Conservation (phyloP, 2,329 filamentous ascomycete genomes). For the Bipolaris bicolor region DNA sequence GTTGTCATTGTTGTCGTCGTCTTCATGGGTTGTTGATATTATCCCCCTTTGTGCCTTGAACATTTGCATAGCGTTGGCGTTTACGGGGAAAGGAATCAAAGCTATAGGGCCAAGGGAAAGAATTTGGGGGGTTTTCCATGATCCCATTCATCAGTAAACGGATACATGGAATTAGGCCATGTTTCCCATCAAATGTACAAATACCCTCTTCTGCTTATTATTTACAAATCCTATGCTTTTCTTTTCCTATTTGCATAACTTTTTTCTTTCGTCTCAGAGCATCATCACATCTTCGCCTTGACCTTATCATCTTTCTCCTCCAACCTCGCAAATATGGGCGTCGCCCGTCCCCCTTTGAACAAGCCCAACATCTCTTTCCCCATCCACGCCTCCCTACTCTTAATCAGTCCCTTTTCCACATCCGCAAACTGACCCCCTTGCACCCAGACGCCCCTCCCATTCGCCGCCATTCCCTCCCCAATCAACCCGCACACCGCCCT, state of each 20-base stretch:
- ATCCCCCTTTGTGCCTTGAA: background rate
- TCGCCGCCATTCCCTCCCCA: slow-evolving; percentile 51
- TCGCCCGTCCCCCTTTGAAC: slow-evolving; percentile 54
- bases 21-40: background rate
- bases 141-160: background rate
- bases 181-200: slow-evolving; percentile 2
- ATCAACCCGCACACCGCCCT: slow-evolving; percentile 55
- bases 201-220: background rate
- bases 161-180: background rate
- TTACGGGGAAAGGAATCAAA: background rate
- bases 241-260: no score
- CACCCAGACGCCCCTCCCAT: slow-evolving; percentile 56
- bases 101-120: background rate
- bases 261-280: background rate
- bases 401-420: slow-evolving; percentile 56
- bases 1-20: background rate
- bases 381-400: slow-evolving; percentile 56
- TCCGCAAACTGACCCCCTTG: slow-evolving; percentile 54
- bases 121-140: background rate
- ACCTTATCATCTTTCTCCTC: slow-evolving; percentile 16
- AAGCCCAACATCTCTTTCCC: slow-evolving; percentile 58
- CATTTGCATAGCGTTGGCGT: slow-evolving; percentile 29
- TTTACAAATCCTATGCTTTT: no score
- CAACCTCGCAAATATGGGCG: slow-evolving; percentile 40
- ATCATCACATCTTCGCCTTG: slow-evolving; percentile 33